These are phyloP conservation scores for Chalciporus chontae DNA, from an alignment of 768 basidiomycete species.

Conservation along the genomic window DNA sequence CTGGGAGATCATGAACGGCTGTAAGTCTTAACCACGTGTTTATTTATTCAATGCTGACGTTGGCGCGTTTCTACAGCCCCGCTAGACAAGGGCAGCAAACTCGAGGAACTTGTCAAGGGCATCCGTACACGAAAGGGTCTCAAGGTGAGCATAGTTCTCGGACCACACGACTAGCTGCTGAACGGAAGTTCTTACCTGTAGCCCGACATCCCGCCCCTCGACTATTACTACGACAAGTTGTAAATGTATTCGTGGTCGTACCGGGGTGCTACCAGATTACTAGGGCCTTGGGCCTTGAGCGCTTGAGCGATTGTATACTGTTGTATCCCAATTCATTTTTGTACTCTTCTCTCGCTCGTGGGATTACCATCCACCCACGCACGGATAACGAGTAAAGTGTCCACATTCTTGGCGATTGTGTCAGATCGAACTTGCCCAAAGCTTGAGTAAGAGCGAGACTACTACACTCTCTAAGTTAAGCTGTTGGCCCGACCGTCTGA, in stretches of 20 bases:
- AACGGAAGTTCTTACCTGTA: slow-evolving; percentile 26
- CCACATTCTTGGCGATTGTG: neutral
- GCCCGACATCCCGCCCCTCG: slow-evolving; percentile 86
- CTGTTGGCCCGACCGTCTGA: no score
- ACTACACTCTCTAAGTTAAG: no score
- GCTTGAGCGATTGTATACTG: slow-evolving; percentile 15
- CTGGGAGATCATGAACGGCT: slow-evolving; percentile 82
- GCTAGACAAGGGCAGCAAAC: slow-evolving; percentile 87
- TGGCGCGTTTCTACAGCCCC: slow-evolving; percentile 44
- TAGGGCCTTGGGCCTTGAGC: neutral
- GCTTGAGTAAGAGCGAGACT: neutral
- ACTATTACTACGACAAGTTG: slow-evolving; percentile 93
- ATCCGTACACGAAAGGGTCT: slow-evolving; percentile 96
- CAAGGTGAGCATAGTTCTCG: slow-evolving; percentile 50
- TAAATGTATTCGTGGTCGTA: slow-evolving; percentile 34
- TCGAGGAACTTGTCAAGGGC: slow-evolving; percentile 75
- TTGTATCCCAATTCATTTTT: slow-evolving; percentile 12
- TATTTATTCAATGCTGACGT: slow-evolving; percentile 1
- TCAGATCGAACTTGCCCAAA: no score
- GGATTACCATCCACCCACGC: neutral
- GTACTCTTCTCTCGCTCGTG: slow-evolving; percentile 5
- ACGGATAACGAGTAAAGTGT: no score
- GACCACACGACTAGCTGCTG: neutral
- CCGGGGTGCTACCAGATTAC: slow-evolving; percentile 6
- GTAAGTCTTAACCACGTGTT: slow-evolving; percentile 40